phyloP scores from a whole-genome alignment of 2,329 filamentous ascomycete genomes.

The Xylaria arbuscula region DNA sequence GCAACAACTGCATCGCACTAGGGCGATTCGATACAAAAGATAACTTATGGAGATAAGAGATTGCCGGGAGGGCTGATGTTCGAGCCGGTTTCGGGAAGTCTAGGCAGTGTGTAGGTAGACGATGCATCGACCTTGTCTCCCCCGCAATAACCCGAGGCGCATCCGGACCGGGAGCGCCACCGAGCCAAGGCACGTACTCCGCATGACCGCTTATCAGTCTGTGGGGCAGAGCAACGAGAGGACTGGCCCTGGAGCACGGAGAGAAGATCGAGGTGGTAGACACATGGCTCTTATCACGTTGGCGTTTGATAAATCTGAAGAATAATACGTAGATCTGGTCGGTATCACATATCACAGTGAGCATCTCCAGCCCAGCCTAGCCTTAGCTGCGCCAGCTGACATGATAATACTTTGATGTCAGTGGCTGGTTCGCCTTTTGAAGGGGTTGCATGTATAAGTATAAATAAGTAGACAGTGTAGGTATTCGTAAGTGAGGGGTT shows the following conservation, averaged over 20 bases:
- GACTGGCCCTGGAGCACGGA: constrained; percentile 32
- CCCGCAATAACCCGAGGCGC: constrained; percentile 43
- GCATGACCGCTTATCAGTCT: constrained; percentile 38
- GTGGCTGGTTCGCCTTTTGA: background rate
- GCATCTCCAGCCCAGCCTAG: constrained; percentile 28
- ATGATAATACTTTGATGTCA: background rate
- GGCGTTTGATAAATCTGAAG: constrained; percentile 40
- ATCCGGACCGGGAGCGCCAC: constrained; percentile 36
- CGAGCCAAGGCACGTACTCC: background rate
- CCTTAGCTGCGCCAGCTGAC: constrained; percentile 18
- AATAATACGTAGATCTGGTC: constrained; percentile 38
- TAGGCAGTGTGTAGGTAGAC: constrained; percentile 32
- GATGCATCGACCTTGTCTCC: constrained; percentile 13
- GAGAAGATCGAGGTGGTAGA: constrained; percentile 20
- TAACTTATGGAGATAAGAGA: no score
- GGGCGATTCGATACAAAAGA: no score
- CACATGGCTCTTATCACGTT: constrained; percentile 42
- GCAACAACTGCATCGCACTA: constrained; percentile 28
- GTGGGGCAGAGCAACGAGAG: constrained; percentile 26
- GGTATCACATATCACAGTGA: constrained; percentile 21
- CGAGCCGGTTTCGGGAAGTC: constrained; percentile 47
- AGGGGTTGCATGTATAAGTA: background rate
- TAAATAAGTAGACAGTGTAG: no score
- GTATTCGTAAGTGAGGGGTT: background rate
- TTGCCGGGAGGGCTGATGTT: background rate